Evolutionary conservation across 169 alveolate species (phyloP), one percentile per base, ranked within the genome.

Genomic region (Theileria sp.): DNA sequence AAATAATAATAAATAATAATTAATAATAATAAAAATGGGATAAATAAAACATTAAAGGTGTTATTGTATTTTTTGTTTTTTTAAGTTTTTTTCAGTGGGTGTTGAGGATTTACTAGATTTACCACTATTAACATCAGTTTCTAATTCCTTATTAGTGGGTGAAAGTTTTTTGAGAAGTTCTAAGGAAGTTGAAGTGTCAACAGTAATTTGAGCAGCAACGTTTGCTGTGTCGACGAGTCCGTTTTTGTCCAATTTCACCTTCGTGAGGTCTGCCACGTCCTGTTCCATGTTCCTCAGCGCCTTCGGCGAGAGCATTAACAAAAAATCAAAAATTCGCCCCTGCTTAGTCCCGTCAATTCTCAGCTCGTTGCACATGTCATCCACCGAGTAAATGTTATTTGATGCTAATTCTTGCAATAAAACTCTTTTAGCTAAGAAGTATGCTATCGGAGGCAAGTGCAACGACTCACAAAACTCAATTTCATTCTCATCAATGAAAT

Each of bases 401-500:
- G 75, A 72, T 4, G 90, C 90, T 51, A 84, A 26, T 36, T 84
- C 90, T 2, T 84, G 87, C 8, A 84, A 72, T 74, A 84, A 62
- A 13, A 84, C 90, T 13, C 90, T 80, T n/a, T 84, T 84, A 13
- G 90, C 90, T 5, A 84, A 80, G 82, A 84, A 84, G 23, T 77
- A 84, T 5, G 82, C 81, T 28, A 84, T 58, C 15, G 90, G 90
- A 17, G 90, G 90, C 62, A 84, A 28, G 62, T 77, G 87, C 13
- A 77, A 77, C 1, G 90, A 76, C 54, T 84, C 86, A 38, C 90
- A 84, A 38, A 84, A 84, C 74, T 77, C 82, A 23, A 84, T 71
- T 67, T 84, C 90, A 21, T 56, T 76, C 38, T 82, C 88, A 51
- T 82, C 88, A 72, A 82, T 30, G 54, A 82, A 75, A 44, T 82